These are phyloP conservation scores for Hymenoscyphus repandus DNA, from an alignment of 2,329 filamentous ascomycete genomes.

Conservation along the genomic window DNA sequence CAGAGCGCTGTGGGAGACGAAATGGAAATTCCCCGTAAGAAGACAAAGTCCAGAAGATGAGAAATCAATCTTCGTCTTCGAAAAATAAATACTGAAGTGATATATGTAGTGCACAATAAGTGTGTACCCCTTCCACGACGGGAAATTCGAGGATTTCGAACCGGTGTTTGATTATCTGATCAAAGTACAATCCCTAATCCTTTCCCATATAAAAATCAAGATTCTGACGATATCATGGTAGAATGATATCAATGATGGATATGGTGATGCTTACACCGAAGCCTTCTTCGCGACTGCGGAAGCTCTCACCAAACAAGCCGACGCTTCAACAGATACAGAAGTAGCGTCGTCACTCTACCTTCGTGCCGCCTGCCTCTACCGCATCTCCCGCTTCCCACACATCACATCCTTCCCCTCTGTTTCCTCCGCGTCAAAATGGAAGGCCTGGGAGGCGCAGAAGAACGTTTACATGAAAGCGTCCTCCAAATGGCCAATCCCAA, in stretches of 20 bases:
- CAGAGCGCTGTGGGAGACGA: constrained; percentile 65
- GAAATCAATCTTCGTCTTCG: neutral
- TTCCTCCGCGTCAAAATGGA: constrained; percentile 45
- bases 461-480: constrained; percentile 54
- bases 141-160: constrained; percentile 61
- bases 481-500: constrained; percentile 48
- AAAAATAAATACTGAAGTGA: neutral
- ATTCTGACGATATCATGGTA: constrained; percentile 17
- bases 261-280: constrained; percentile 58
- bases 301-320: constrained; percentile 47
- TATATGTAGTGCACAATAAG: constrained; percentile 47
- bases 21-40: constrained; percentile 64
- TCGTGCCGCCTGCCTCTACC: constrained; percentile 67
- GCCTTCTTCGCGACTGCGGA: constrained; percentile 58
- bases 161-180: constrained; percentile 63
- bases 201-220: neutral
- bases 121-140: constrained; percentile 72
- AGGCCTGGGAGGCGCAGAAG: constrained; percentile 63
- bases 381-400: constrained; percentile 67
- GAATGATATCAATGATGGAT: constrained; percentile 59
- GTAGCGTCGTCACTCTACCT: constrained; percentile 59
- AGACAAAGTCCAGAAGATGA: constrained; percentile 3
- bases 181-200: constrained; percentile 36
- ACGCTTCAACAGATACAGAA: constrained; percentile 39
- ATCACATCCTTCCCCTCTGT: constrained; percentile 37